phyloP scores from a whole-genome alignment of 2,329 filamentous ascomycete species.

The Dryadomyces sulphureus region DNA sequence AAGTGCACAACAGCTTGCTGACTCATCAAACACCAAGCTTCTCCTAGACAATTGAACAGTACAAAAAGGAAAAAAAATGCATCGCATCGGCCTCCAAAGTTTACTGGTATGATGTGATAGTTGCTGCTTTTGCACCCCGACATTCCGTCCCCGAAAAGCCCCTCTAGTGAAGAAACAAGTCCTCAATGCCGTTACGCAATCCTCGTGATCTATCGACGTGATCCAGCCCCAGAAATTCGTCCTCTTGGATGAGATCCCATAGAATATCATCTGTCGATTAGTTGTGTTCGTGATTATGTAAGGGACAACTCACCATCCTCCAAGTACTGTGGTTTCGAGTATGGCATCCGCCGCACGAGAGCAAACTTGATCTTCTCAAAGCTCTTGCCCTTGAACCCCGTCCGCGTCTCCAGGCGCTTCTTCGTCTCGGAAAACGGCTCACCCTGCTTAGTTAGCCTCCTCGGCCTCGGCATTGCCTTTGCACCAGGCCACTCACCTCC shows the following conservation, averaged over 20 bases:
- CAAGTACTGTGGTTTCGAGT: constrained; percentile 68
- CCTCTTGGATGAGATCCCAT: constrained; percentile 37
- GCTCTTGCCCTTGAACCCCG: constrained; percentile 91
- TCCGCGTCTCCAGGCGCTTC: constrained; percentile 83
- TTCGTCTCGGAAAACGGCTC: constrained; percentile 86
- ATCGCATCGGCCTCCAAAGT: background rate
- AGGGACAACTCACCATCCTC: constrained; percentile 57
- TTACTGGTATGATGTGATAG: constrained; percentile 7
- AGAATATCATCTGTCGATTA: constrained; percentile 39
- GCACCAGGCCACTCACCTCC: constrained; percentile 34
- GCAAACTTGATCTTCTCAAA: constrained; percentile 99
- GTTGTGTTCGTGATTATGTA: constrained; percentile 6
- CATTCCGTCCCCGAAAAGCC: background rate
- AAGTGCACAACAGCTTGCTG: too few relatives aligned
- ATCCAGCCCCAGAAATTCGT: constrained; percentile 51
- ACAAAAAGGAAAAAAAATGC: background rate
- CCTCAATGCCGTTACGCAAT: constrained; percentile 43
- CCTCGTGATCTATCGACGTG: constrained; percentile 47
- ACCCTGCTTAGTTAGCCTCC: constrained; percentile 30
- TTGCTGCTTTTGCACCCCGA: background rate
- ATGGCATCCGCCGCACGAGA: constrained; percentile 55
- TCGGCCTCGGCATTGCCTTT: constrained; percentile 12
- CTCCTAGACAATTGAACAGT: background rate
- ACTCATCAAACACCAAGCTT: too few relatives aligned
- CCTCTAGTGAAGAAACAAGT: constrained; percentile 40